Conservation (phyloP, 164 flowering plant genomes). For the Magnolia kwangsiensis region DNA sequence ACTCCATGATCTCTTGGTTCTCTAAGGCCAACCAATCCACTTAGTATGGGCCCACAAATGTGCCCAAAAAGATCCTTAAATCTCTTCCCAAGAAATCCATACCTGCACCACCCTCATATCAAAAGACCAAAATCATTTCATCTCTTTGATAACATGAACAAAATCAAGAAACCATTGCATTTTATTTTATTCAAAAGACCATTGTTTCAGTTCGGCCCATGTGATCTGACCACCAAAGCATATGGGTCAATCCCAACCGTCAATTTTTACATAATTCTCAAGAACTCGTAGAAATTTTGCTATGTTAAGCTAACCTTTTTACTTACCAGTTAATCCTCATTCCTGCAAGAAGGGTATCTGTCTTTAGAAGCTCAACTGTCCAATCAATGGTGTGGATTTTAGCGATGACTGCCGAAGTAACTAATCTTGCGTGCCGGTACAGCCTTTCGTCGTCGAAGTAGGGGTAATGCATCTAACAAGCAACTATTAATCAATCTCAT, state of each 20-base stretch:
- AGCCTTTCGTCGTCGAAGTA: slow-evolving; percentile 35
- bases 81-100: slow-evolving; percentile 43
- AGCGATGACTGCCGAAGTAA: slow-evolving; percentile 54
- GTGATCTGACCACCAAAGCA: no score
- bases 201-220: no score
- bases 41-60: slow-evolving; percentile 19
- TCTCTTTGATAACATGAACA: no score
- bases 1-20: slow-evolving; percentile 46
- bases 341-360: neutral
- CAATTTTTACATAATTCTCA: neutral
- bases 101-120: slow-evolving; percentile 26
- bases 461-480: neutral
- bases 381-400: slow-evolving; percentile 58
- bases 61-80: neutral
- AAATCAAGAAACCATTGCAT: no score
- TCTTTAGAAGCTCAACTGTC: slow-evolving; percentile 9
- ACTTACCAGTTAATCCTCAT: slow-evolving; percentile 33
- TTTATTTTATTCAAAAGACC: no score
- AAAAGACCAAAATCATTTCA: neutral
- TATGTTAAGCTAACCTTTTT: no score
- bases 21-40: slow-evolving; percentile 47
- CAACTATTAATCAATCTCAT: neutral
- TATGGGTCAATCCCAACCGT: no score
- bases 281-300: neutral
- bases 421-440: slow-evolving; percentile 42